Base-by-base conservation (phyloP, 106 monocot species). In the Platanthera guangdongensis region DNA sequence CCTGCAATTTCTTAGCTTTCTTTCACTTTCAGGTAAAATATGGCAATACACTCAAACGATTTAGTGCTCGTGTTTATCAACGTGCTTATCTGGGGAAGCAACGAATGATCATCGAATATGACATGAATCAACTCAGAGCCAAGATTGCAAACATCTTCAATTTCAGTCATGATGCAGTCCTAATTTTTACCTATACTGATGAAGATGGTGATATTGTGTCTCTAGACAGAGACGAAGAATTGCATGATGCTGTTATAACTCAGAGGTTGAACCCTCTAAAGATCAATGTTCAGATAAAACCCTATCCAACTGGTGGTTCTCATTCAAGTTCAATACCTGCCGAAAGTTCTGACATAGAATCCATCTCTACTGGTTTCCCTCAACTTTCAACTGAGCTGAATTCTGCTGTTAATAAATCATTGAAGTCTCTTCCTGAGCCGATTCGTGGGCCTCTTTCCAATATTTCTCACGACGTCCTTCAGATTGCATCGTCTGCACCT, bases 141-240 rank as follows among this genome's bases (percentile, higher is more conserved):
- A 95, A 87, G 71, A 88, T 95, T 14, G 52, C 81, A n/a, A 51
- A 51, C 30, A 86, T 87, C 57, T 97, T 97, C 73, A 89, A 86
- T 46, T 73, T 97, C 32, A 80, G 47, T 7, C 73, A 85, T 30
- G 79, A 87, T 76, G 79, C 84, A 76, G 81, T 86, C 18, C 49
- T 91, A 50, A 50, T 82, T 69, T 87, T 97, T 48, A 88, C 91
- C 16, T 97, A 97, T 80, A 84, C 78, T 78, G 96, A 97, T 83
- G 84, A 83, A 83, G 96, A 97, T 83, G 91, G 90, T 50, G 96
- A 97, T 74, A 74, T 57, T 48, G 89, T 97, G 48, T 81, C 87
- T 74, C 86, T 97, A 68, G 87, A 84, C 70, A 75, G 84, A 75
- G 89, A 97, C 74, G 84, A 93, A 51, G 96, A 97, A 49, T 75